Evolutionary conservation across 441 rosid species (phyloP).

Genomic region (Kokia cookei): DNA sequence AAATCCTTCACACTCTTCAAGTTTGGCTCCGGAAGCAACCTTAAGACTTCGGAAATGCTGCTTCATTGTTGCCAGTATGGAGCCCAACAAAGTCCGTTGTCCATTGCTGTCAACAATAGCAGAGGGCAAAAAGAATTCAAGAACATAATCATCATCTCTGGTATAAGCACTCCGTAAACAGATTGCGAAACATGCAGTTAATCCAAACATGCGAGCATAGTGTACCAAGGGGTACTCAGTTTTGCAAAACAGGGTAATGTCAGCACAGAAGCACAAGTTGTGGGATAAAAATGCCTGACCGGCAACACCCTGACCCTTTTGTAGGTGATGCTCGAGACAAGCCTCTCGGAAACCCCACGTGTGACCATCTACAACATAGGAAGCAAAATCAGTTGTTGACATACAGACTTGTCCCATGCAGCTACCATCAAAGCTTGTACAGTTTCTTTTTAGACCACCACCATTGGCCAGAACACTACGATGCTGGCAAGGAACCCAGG

Average conservation of each 20-base stretch:
- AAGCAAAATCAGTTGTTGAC: constrained; percentile 84
- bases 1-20: constrained; percentile 44
- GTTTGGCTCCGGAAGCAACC: constrained; percentile 64
- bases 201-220: constrained; percentile 83
- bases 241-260: constrained; percentile 72
- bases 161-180: constrained; percentile 71
- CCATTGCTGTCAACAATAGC: constrained; percentile 28
- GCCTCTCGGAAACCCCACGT: constrained; percentile 93
- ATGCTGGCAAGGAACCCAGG: constrained; percentile 95
- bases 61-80: constrained; percentile 67
- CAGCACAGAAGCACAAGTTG: constrained; percentile 60
- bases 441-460: constrained; percentile 85
- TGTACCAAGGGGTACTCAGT: constrained; percentile 92
- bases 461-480: constrained; percentile 77
- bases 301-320: constrained; percentile 89
- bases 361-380: constrained; percentile 75
- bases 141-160: constrained; percentile 75
- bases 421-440: constrained; percentile 80
- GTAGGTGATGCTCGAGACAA: constrained; percentile 89
- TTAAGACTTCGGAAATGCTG: constrained; percentile 67
- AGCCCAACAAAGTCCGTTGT: constrained; percentile 54
- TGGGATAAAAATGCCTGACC: constrained; percentile 80
- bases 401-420: constrained; percentile 88
- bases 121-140: constrained; percentile 82
- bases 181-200: constrained; percentile 68